Evolutionary conservation across 108 stramenopile genomes (phyloP).

Genomic region (Asterionellopsis glacialis): DNA sequence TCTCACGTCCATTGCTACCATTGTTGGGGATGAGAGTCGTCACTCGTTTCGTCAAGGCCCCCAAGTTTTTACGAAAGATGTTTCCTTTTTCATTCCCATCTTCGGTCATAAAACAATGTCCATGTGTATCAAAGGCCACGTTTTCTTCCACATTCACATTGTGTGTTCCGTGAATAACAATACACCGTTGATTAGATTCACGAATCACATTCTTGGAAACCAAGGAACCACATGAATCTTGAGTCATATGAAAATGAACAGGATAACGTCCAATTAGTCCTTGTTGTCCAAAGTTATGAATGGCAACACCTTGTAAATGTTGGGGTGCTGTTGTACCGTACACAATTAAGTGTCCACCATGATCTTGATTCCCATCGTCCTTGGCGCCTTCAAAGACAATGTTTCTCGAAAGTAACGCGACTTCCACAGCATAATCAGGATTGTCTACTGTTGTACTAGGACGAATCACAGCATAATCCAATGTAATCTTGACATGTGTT

Average conservation of each 20-base stretch:
- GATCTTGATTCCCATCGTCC: neutral
- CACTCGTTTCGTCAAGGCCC: slow-evolving; percentile 8
- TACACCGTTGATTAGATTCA: slow-evolving; percentile 48
- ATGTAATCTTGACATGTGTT: slow-evolving; percentile 25
- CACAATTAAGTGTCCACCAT: slow-evolving; percentile 48
- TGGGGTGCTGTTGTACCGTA: slow-evolving; percentile 51
- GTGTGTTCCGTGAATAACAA: slow-evolving; percentile 53
- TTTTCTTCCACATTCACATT: slow-evolving; percentile 45
- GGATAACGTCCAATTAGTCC: slow-evolving; percentile 33
- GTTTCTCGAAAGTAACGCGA: slow-evolving; percentile 50
- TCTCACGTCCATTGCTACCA: neutral
- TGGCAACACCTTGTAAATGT: slow-evolving; percentile 48
- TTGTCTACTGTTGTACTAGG: slow-evolving; percentile 29
- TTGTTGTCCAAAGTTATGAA: slow-evolving; percentile 44
- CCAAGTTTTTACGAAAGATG: slow-evolving; percentile 29
- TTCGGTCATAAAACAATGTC: slow-evolving; percentile 38
- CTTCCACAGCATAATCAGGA: slow-evolving; percentile 50
- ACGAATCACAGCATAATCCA: slow-evolving; percentile 28
- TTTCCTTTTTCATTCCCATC: slow-evolving; percentile 31
- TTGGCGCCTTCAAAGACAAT: slow-evolving; percentile 49
- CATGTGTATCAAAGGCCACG: slow-evolving; percentile 39
- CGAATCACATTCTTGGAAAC: slow-evolving; percentile 56
- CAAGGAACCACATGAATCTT: slow-evolving; percentile 32
- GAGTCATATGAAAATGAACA: slow-evolving; percentile 47
- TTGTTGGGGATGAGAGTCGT: neutral